These are phyloP conservation scores for Grifola frondosa DNA, from an alignment of 1,284 basidiomycete genomes.

Conservation along the genomic window DNA sequence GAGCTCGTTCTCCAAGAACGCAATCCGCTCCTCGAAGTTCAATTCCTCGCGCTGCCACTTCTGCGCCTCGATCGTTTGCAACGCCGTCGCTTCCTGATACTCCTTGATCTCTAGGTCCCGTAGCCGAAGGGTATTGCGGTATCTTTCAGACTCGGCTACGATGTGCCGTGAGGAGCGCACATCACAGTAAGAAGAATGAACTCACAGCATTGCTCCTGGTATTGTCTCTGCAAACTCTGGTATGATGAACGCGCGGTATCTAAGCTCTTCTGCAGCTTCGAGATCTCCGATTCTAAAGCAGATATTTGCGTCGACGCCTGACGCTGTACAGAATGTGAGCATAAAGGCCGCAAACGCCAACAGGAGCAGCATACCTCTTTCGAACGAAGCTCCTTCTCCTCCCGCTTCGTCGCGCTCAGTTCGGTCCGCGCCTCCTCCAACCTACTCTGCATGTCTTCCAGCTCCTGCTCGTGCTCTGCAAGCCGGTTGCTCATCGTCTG, in stretches of 20 bases:
- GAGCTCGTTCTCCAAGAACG: conserved; percentile 67
- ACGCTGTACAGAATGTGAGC: conserved; percentile 40
- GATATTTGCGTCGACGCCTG: conserved; percentile 63
- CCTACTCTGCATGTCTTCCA: conserved; percentile 71
- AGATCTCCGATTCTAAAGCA: conserved; percentile 74
- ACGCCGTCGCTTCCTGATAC: conserved; percentile 53
- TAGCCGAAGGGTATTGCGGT: conserved; percentile 69
- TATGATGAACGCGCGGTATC: conserved; percentile 71
- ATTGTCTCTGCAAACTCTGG: conserved; percentile 76
- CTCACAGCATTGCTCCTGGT: conserved; percentile 81
- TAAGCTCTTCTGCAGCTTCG: conserved; percentile 67
- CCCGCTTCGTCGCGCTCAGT: conserved; percentile 72
- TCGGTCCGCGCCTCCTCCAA: conserved; percentile 76
- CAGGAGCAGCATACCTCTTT: conserved; percentile 62
- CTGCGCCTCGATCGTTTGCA: conserved; percentile 61
- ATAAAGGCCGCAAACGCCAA: conserved; percentile 3
- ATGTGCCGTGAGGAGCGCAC: conserved; percentile 6
- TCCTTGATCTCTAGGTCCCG: conserved; percentile 73
- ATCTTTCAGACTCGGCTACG: conserved; percentile 72
- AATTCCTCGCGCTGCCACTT: conserved; percentile 67
- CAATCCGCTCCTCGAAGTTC: conserved; percentile 66
- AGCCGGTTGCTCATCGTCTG: conserved; percentile 63
- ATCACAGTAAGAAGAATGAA: conserved; percentile 17
- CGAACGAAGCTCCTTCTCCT: conserved; percentile 83
- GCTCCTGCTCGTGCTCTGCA: conserved; percentile 71